These are phyloP conservation scores for Clathrospora elynae DNA, from an alignment of 2,329 filamentous ascomycete genomes.

Conservation along the genomic window DNA sequence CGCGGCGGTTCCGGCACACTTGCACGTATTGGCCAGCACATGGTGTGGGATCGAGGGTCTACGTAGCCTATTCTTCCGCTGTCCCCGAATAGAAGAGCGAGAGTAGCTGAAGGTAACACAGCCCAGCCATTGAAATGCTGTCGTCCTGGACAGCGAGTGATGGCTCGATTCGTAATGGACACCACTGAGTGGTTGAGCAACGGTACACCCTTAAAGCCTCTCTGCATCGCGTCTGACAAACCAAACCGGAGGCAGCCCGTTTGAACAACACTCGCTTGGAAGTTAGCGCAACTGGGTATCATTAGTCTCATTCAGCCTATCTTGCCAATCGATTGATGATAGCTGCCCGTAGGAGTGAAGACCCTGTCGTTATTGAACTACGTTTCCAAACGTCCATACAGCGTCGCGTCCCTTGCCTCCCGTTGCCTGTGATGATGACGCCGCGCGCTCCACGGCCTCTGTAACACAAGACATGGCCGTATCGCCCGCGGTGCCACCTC, in stretches of 20 bases:
- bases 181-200: conserved; percentile 13
- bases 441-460: conserved; percentile 19
- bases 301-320: conserved; percentile 39
- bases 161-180: conserved; percentile 1
- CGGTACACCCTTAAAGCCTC: conserved; percentile 9
- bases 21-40: conserved; percentile 23
- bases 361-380: conserved; percentile 35
- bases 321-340: conserved; percentile 50
- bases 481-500: conserved; percentile 40
- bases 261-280: conserved; percentile 19
- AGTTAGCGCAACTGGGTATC: conserved; percentile 29
- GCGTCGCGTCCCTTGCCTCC: conserved; percentile 23
- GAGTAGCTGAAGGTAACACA: conserved; percentile 15
- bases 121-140: conserved; percentile 19
- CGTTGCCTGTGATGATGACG: conserved; percentile 31
- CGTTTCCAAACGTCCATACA: conserved; percentile 46
- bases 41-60: conserved; percentile 27
- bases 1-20: conserved; percentile 33
- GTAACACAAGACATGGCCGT: conserved; percentile 35
- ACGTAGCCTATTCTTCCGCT: conserved; percentile 25
- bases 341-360: conserved; percentile 36
- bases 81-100: conserved; percentile 25
- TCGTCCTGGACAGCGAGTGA: conserved; percentile 9
- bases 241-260: conserved; percentile 16
- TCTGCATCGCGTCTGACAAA: conserved; percentile 34